phyloP scores from a whole-genome alignment of 345 rosid species.

The Euclidium syriacum region DNA sequence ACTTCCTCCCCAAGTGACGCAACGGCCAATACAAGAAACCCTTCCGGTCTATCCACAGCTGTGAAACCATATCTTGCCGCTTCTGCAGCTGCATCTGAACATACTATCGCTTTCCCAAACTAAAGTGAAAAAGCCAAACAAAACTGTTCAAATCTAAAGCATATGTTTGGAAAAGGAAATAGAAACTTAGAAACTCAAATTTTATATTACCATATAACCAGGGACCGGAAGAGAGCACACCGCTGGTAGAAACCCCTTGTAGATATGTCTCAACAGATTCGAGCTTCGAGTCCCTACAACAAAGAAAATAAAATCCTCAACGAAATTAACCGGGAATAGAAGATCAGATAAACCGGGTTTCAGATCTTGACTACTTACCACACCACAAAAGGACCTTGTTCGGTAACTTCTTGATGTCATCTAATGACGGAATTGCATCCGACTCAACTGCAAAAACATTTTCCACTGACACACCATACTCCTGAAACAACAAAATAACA shows the following conservation, averaged over 20 bases:
- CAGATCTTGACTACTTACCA: conserved; percentile 36
- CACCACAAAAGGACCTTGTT: conserved; percentile 81
- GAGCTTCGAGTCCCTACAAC: conserved; percentile 53
- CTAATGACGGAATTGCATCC: conserved; percentile 47
- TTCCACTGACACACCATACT: conserved; percentile 54
- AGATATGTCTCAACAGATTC: conserved; percentile 56
- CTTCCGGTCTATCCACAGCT: conserved; percentile 66
- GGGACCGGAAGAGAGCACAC: conserved; percentile 72
- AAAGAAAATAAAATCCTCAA: not conserved
- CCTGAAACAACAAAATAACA: conserved; percentile 31
- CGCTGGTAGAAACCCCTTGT: conserved; percentile 68
- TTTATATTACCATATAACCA: conserved; percentile 55
- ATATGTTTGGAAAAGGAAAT: not conserved
- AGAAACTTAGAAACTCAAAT: no score
- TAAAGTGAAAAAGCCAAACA: not conserved
- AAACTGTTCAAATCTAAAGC: not conserved
- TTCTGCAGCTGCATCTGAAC: conserved; percentile 80
- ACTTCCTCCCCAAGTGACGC: conserved; percentile 55
- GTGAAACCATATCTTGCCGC: conserved; percentile 79
- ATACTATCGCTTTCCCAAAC: conserved; percentile 84
- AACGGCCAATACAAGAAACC: conserved; percentile 64
- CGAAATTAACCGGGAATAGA: no score
- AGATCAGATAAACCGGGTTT: not conserved
- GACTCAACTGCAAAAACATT: conserved; percentile 57
- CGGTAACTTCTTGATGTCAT: conserved; percentile 55